Evolutionary conservation across 306 rosid species (phyloP).

Genomic region (Dalbergia cochinchinensis): DNA sequence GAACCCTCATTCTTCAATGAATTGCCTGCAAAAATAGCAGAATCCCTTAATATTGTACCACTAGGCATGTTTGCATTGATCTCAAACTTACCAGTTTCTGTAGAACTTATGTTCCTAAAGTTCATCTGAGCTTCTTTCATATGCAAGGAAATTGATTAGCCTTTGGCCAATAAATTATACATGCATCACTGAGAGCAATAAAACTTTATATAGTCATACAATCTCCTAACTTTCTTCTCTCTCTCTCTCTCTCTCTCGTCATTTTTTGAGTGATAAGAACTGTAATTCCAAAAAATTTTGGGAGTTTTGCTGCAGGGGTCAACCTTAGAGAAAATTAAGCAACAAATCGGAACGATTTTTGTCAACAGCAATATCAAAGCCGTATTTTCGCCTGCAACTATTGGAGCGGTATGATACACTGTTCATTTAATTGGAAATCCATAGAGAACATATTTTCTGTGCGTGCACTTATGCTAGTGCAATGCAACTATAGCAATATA

Average conservation of each 20-base stretch:
- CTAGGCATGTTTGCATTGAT: conserved; percentile 7
- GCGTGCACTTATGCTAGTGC: too few species aligned
- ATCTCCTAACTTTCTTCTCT: background rate
- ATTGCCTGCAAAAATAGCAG: conserved; percentile 14
- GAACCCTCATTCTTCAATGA: background rate
- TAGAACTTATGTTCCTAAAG: background rate
- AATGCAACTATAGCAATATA: too few species aligned
- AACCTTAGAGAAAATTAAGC: conserved; percentile 48
- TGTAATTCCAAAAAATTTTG: background rate
- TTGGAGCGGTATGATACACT: conserved; percentile 70
- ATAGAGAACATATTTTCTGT: background rate
- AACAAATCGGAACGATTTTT: conserved; percentile 37
- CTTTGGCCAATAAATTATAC: background rate
- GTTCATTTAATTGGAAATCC: conserved; percentile 11
- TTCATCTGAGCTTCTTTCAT: conserved; percentile 26
- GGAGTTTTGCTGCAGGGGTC: conserved; percentile 49
- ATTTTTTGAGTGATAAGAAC: conserved; percentile 12
- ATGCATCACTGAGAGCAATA: background rate
- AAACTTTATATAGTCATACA: background rate
- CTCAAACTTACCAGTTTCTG: conserved; percentile 18
- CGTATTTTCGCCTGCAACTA: conserved; percentile 79
- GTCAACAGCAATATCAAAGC: conserved; percentile 61
- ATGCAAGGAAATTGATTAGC: conserved; percentile 3
- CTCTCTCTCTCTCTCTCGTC: background rate
- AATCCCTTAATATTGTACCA: background rate